Evolutionary conservation across 169 alveolate genomes (phyloP), one percentile per base, ranked within the genome.

Genomic region (Eimeria acervulina): DNA sequence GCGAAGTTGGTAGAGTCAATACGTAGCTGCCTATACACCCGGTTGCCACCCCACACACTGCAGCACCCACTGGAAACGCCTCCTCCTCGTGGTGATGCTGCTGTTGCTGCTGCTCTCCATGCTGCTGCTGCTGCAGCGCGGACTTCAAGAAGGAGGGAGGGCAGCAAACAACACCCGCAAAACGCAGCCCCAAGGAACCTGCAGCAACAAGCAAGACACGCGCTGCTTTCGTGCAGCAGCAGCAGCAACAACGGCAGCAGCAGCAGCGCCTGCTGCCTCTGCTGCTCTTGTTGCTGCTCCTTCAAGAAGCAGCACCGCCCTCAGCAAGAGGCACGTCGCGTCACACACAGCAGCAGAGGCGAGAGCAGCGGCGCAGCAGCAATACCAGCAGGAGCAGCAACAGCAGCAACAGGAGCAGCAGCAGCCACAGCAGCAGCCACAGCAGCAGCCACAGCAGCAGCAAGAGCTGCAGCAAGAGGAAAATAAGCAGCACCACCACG

Each of bases 1-100:
- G 63, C 55, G 8, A 44, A 1, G 19, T 17, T 17, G 40, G 47
- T 4, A 36, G 44, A 21, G 59, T 13, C 2, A 76, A 40, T 26
- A 38, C 88, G 59, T 76, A 76, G 59, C 61, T 76, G 88, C 88
- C 88, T 76, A 76, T 76, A 76, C 88, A 76, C 88, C 88, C 88
- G 19, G 21, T 10, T 17, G 88, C 88, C 17, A 76, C 26, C 15
- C 88, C 88, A 40, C 88, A 76, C 15, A 76, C 88, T n/a, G 88
- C 88, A 15, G 88, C 59, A 76, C 88, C 88, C 40, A 76, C 59
- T 44, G 59, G 36, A 38, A 33, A 76, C 88, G 19, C 33, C 88
- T 76, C 36, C 61, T 38, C 36, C 88, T 76, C 63, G 63, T 76
- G 88, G 61, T 36, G 88, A n/a, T 76, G 26, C 19, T 31, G 47